phyloP scores from a whole-genome alignment of 2,329 filamentous ascomycete species.

The Dactylellina drechsleri region DNA sequence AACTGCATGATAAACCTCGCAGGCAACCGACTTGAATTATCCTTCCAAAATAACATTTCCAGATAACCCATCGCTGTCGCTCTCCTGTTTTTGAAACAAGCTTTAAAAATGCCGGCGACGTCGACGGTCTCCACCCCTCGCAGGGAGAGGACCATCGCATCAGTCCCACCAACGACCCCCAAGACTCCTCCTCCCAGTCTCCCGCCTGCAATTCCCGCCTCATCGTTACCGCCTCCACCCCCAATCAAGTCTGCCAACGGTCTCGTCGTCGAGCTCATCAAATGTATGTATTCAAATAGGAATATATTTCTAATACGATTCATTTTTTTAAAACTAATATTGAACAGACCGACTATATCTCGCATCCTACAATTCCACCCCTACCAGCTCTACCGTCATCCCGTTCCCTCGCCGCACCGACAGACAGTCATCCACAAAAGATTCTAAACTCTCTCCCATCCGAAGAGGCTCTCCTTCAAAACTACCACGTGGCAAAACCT shows the following conservation, averaged over 20 bases:
- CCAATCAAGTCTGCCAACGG: slow-evolving; percentile 52
- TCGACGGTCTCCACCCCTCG: slow-evolving; percentile 38
- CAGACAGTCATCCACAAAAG: slow-evolving; percentile 76
- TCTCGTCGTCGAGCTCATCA: slow-evolving; percentile 51
- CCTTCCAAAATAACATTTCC: slow-evolving; percentile 20
- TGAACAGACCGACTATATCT: slow-evolving; percentile 87
- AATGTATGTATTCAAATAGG: slow-evolving; percentile 29
- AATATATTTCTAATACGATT: neutral
- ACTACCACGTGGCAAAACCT: slow-evolving; percentile 54
- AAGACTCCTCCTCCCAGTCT: slow-evolving; percentile 50
- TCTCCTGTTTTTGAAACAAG: slow-evolving; percentile 5
- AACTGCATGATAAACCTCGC: neutral
- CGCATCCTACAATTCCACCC: slow-evolving; percentile 85
- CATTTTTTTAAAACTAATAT: slow-evolving; percentile 1
- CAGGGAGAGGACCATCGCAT: slow-evolving; percentile 32
- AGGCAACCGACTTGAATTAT: too few relatives aligned
- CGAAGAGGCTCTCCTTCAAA: slow-evolving; percentile 55
- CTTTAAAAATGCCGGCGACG: slow-evolving; percentile 37
- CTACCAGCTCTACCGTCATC: slow-evolving; percentile 83
- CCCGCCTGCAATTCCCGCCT: slow-evolving; percentile 45
- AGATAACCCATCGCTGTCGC: slow-evolving; percentile 16
- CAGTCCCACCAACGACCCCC: slow-evolving; percentile 43
- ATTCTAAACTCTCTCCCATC: slow-evolving; percentile 55
- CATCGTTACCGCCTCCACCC: slow-evolving; percentile 34
- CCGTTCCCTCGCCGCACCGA: slow-evolving; percentile 74